Conservation (phyloP, 768 basidiomycete genomes). For the Agrocybe praecox region DNA sequence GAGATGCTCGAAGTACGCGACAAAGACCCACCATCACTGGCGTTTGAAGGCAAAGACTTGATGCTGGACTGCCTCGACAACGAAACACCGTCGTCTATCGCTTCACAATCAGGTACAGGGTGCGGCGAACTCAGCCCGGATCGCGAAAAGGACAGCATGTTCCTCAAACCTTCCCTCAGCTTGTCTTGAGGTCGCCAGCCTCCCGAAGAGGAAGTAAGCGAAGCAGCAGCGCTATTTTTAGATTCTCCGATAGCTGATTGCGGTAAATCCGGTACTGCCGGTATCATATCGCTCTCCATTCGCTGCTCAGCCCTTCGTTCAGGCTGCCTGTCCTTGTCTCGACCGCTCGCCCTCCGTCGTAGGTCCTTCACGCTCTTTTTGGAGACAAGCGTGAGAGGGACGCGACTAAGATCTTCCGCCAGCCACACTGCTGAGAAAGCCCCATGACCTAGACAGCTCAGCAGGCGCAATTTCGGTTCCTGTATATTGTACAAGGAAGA, state of each 20-base stretch:
- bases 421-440: constrained; percentile 81
- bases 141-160: constrained; percentile 23
- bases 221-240: background rate
- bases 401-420: constrained; percentile 53
- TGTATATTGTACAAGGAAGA: constrained; percentile 10
- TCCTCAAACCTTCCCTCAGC: constrained; percentile 22
- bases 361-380: constrained; percentile 44
- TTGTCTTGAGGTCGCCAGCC: constrained; percentile 12
- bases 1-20: constrained; percentile 9
- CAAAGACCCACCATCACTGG: background rate
- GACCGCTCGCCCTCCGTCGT: constrained; percentile 27
- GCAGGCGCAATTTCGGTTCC: constrained; percentile 46
- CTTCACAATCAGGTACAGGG: background rate
- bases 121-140: background rate
- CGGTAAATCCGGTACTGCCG: background rate
- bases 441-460: constrained; percentile 64
- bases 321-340: constrained; percentile 9
- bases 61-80: constrained; percentile 4
- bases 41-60: constrained; percentile 2
- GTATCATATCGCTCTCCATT: background rate
- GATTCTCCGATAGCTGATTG: background rate
- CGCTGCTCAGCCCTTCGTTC: background rate
- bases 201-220: background rate
- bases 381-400: constrained; percentile 44
- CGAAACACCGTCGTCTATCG: background rate